A percentile compares a stretch with the other conserved stretches of the same genome.
phyloP scores from a whole-genome alignment of 1,284 basidiomycete genomes.

The Rhodotorula sp. region DNA sequence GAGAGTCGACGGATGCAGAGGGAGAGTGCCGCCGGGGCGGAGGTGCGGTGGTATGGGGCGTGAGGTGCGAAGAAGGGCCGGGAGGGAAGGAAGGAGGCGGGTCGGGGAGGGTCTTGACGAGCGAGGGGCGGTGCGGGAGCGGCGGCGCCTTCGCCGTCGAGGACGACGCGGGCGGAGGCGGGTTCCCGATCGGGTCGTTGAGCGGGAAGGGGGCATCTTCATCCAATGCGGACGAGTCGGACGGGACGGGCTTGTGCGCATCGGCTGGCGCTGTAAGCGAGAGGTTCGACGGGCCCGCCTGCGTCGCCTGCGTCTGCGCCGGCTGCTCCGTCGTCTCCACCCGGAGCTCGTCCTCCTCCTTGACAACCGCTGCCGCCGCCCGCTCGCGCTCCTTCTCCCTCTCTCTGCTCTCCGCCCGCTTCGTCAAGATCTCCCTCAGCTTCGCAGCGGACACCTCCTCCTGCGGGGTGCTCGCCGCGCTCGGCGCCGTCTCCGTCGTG shows the following conservation, averaged over 20 bases:
- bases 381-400: constrained; percentile 11
- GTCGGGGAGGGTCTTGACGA: constrained; percentile 1
- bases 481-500: neutral
- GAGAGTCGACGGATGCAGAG: constrained; percentile 16
- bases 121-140: constrained; percentile 2
- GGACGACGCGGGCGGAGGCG: neutral
- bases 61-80: neutral
- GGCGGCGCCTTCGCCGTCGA: neutral
- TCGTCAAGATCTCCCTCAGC: constrained; percentile 32
- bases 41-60: neutral
- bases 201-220: neutral
- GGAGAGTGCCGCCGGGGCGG: constrained; percentile 4
- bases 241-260: neutral
- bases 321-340: neutral
- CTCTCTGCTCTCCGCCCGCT: constrained; percentile 33
- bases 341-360: neutral
- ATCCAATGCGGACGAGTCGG: neutral
- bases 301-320: neutral
- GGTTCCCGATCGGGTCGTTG: neutral
- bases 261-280: neutral
- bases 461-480: neutral
- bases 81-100: neutral
- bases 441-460: constrained; percentile 30
- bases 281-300: neutral
- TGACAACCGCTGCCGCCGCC: neutral